Evolutionary conservation across 176 grass and related monocot species (phyloP), one percentile per base, ranked within the genome.

Genomic region (Tillandsia leiboldiana): DNA sequence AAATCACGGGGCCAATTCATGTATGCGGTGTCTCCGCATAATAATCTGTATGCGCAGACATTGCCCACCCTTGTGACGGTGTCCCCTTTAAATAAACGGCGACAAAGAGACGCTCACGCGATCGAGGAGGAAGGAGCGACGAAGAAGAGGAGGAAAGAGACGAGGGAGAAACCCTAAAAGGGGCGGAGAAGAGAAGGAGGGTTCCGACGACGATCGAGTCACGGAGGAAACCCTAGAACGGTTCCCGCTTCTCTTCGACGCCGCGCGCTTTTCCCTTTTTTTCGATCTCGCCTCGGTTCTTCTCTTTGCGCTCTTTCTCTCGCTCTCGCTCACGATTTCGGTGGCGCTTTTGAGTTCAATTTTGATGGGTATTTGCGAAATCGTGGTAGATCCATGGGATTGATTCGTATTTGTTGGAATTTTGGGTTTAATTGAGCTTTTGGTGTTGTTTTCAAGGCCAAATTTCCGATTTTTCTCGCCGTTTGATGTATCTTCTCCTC

Each of bases 401-500:
- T 72, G 70, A 72, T 59, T 15, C 15, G 8, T 18, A 61, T 61
- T 61, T 61, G 17, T 61, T 48, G 9, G 10, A 2, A 7, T 23
- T 57, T 58, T 17, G 70, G 28, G 15, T 72, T 72, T 15, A 59
- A 1, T 9, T 61, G 56, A 61, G 7, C 13, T 18, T 2, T 14
- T 72, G 10, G 13, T n/a, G 9, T 48, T 18, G n/a, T 5, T 47
- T 8, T 29, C 27, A 24, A 27, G 51, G 10, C 48, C 12, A 1
- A 42, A 42, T 7, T 42, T 42, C 33, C 33, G 33, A 24, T 50
- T 10, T 49, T 20, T 69, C 47, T 52, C 64, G 63, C 76, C 57
- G 78, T 74, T 85, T 85, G 77, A 85, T 85, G 83, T 72, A 74
- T 85, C 77, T 77, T 80, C 51, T 85, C 77, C 63, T 76, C 67